Base-by-base conservation (phyloP, 202 grass and related monocot species). In the Panicum virgatum region DNA sequence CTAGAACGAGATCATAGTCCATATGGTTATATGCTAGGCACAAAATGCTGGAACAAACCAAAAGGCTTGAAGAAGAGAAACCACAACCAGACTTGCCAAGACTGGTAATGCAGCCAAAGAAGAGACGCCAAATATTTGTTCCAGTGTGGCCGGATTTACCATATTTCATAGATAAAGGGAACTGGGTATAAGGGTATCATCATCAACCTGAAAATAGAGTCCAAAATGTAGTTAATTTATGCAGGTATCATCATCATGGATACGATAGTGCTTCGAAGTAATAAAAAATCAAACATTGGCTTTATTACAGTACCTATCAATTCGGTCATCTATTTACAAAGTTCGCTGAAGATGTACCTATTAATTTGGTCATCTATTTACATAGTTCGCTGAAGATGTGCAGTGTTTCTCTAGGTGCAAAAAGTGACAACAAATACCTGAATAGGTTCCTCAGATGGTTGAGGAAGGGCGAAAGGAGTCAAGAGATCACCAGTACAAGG, bases 401-500 rank as follows among this genome's bases (percentile, higher is more conserved):
- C 8, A 80, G 11, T 2, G 15, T 58, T 66, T 64, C 5, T 46
- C 37, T 56, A 47, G 51, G 52, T 53, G 39, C 53, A 75, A 44
- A 66, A 68, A 20, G 22, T 52, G 12, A 20, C 8, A 66, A 67
- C 25, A 66, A 23, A 38, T 90, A 93, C 94, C 85, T 97, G 94
- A 66, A 97, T 80, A 89, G 91, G 86, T 70, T 97, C 94, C 77
- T 97, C 91, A 42, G 79, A 97, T 79, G 89, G 91, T 66, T 97
- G 91, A 43, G 88, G 91, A 77, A 97, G 94, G 9, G 89, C 69
- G 77, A 97, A 86, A 14, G 94, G 94, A 81, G 89, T 77, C 81
- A 97, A 91, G 75, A 97, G 85, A 66, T 97, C 94, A 72, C 91
- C 91, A 73, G 91, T 88, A 69, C 94, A 97, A 72, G 94, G 94